Evolutionary conservation across 2,329 filamentous ascomycete species (phyloP).

Genomic region (Aspergillus nomiae): DNA sequence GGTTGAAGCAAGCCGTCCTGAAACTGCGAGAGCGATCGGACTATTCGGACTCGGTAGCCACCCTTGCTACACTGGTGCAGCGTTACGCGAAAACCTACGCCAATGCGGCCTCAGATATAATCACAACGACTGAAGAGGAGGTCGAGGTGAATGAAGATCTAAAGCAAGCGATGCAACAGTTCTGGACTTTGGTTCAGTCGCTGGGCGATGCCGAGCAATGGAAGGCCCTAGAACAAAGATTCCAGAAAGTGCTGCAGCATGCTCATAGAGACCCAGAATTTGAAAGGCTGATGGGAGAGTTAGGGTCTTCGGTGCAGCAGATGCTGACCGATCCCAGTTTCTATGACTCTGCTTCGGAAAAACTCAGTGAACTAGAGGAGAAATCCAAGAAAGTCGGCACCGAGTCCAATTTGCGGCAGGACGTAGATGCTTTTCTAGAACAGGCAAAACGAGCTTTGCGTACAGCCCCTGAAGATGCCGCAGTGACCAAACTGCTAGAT

Average conservation of each 20-base stretch:
- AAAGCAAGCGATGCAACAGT: constrained; percentile 73
- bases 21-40: constrained; percentile 75
- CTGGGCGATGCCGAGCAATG: constrained; percentile 76
- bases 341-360: constrained; percentile 72
- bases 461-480: constrained; percentile 70
- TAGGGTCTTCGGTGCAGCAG: constrained; percentile 74
- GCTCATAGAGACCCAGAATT: constrained; percentile 79
- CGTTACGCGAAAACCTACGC: constrained; percentile 79
- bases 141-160: constrained; percentile 72
- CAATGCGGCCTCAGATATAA: constrained; percentile 67
- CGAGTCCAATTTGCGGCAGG: constrained; percentile 68
- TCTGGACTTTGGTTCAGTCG: constrained; percentile 77
- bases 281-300: constrained; percentile 72
- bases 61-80: constrained; percentile 72
- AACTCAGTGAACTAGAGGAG: constrained; percentile 60
- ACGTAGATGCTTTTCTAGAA: constrained; percentile 70
- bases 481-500: constrained; percentile 68
- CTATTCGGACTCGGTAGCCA: constrained; percentile 84
- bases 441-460: constrained; percentile 69
- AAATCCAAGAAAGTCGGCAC: constrained; percentile 61
- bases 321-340: constrained; percentile 85
- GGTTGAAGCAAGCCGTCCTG: constrained; percentile 74
- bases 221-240: constrained; percentile 70
- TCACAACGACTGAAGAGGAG: constrained; percentile 68
- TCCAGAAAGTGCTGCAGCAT: constrained; percentile 72